Base-by-base conservation (phyloP, 805 yeast species). In the Dipodascus albidus region DNA sequence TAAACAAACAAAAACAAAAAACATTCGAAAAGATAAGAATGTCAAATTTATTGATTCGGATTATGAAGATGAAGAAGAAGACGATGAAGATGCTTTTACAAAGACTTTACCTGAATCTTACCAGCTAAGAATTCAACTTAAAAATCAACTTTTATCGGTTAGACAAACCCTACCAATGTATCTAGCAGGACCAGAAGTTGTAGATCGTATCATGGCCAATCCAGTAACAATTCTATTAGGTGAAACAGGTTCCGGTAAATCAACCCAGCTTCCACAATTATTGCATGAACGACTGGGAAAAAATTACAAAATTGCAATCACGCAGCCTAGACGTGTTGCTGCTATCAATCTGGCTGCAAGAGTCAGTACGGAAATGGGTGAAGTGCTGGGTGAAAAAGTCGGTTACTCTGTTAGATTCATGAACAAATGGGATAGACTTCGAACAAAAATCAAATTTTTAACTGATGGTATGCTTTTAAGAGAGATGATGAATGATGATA, bases 391-490 rank as follows among this genome's bases (percentile, higher is more conserved):
- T 21, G 78, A 76, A 33, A 83, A 79, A 51, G 96, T 91, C 31
- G 99, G 99, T 58, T 91, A 87, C 70, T 83, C 95, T 52, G 98
- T 91, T 47, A 78, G 99, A 65, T 93, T 91, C 66, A 88, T 90
- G 60, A 87, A 89, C 64, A 70, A 76, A 54, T 76, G 85, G 3
- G 65, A 77, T 24, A 66, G 74, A 3, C 64, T 64, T 11, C 70
- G 67, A 50, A 91, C 99, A 0, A 78, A 78, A 60, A 69, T 93
- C 59, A 87, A 88, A 64, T 93, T 88, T 64, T 71, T 91, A 49
- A 93, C 99, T 0, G 99, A 93, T 72, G 99, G 99, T 82, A 91
- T 93, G 98, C 76, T 93, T 20, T 70, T 93, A 53, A 78, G 99
- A 65, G 98, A 93, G 66, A 68, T 90, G 58, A 85, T 91, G 93